A percentile compares a stretch with the other conserved stretches of the same genome.
Evolutionary conservation across 257 asterid species (phyloP).

Genomic region (Anisodus tanguticus): DNA sequence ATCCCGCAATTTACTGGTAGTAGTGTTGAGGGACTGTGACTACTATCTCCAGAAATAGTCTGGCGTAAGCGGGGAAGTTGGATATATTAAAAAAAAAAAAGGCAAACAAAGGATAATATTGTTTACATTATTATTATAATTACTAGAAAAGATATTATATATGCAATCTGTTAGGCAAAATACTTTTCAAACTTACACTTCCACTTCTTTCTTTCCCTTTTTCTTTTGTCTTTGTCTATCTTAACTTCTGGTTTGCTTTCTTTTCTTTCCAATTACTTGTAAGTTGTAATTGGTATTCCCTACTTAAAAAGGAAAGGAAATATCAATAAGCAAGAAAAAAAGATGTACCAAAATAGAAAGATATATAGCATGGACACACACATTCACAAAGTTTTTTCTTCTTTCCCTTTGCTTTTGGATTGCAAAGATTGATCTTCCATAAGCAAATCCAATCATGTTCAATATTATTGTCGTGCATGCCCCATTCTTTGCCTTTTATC

Average conservation of each 20-base stretch:
- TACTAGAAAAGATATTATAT: not conserved
- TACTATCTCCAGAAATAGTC: not conserved
- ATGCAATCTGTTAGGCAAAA: not conserved
- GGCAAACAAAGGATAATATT: not conserved
- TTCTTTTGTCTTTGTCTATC: slow-evolving; percentile 25
- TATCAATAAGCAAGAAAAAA: not conserved
- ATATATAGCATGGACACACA: slow-evolving; percentile 11
- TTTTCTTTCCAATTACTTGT: slow-evolving; percentile 7
- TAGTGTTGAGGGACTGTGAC: not conserved
- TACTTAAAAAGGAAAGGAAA: not conserved
- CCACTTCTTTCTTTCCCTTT: slow-evolving; percentile 3
- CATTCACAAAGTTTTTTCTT: not conserved
- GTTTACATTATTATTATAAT: not conserved
- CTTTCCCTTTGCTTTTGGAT: slow-evolving; percentile 21
- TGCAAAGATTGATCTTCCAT: slow-evolving; percentile 20
- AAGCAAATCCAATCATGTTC: slow-evolving; percentile 28
- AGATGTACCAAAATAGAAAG: slow-evolving; percentile 21
- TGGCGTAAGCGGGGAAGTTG: no score
- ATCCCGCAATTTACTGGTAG: not conserved
- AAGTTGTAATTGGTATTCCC: not conserved
- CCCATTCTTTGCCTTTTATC: slow-evolving; percentile 17
- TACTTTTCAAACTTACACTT: slow-evolving; percentile 13
- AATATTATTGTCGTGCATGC: slow-evolving; percentile 4
- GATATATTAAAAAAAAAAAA: not conserved
- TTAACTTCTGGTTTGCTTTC: slow-evolving; percentile 14